phyloP scores from a whole-genome alignment of 2,329 filamentous ascomycete species.

The Colletotrichum sp. region DNA sequence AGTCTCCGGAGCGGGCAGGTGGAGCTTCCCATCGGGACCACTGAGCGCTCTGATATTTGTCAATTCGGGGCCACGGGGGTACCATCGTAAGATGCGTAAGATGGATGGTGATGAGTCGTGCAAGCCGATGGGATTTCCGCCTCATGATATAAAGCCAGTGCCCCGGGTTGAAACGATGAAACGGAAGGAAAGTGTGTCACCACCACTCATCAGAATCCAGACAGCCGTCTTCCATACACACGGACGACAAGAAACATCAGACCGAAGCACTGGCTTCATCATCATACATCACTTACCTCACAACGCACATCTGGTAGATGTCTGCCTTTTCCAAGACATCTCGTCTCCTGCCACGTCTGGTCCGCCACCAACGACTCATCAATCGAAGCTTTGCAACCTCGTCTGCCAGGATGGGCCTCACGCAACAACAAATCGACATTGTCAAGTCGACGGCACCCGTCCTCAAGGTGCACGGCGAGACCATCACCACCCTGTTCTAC shows the following conservation, averaged over 20 bases:
- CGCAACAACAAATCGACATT: conserved; percentile 68
- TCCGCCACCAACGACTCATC: background rate
- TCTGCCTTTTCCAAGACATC: background rate
- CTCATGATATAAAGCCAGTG: background rate
- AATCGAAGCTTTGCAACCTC: background rate
- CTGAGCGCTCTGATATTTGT: conserved; percentile 1
- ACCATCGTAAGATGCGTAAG: background rate
- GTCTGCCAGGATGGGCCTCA: conserved; percentile 52
- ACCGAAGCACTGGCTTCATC: background rate
- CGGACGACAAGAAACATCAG: background rate
- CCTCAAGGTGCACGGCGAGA: conserved; percentile 69
- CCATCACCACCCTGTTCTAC: conserved; percentile 78
- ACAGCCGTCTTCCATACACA: background rate
- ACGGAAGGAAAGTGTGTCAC: background rate
- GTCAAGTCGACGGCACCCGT: conserved; percentile 82
- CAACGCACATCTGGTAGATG: background rate
- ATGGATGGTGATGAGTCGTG: background rate
- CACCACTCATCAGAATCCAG: background rate
- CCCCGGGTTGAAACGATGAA: background rate
- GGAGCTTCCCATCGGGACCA: background rate
- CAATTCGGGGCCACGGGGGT: background rate
- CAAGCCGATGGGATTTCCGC: background rate
- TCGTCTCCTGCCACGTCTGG: background rate
- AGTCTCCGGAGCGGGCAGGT: background rate
- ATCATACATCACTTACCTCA: background rate